Base-by-base conservation (phyloP, 2,329 filamentous ascomycete genomes). In the Conoideocrella luteorostrata region DNA sequence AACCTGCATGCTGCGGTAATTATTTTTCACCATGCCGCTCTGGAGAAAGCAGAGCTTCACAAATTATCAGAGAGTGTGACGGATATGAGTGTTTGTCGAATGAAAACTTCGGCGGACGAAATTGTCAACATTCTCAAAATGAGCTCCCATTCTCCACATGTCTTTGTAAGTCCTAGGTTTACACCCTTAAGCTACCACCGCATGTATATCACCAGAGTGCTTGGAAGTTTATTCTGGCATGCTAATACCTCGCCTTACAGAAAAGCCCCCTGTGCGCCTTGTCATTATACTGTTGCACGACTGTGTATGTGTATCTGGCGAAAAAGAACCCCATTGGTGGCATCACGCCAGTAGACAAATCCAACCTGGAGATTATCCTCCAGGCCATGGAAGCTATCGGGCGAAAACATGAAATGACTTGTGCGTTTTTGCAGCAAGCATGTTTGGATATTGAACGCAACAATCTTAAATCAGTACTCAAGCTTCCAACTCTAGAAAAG, bases 1-100 rank as follows among this genome's bases (percentile, higher is more conserved):
- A 89, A 87, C 56, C 77, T 96, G 3, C 90, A 96, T 56, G 88
- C 89, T 1, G 84, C 87, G 1, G 78, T 86, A 7, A 95, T 96
- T 42, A 94, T 88, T 59, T 71, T 96, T 5, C 90, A 96, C 57
- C 88, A 94, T 62, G 86, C 88, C 1, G 89, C 90, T 2, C 82
- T 93, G 7, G 88, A 90, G 64, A 90, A 86, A 57, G 84, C 84
- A 1, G 84, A 89, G 44, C 83, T 82, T 55, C 74, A 90, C 57
- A 74, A 77, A 2, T 65, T 94, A 42, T 74, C 82, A 0, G 68
- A 74, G 1, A 71, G 74, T 23, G 74, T 93, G 22, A 80, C 81
- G 45, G 77, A 80, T 12, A 77, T 83, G 44, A 90, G 86, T 56
- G 80, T 87, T 52, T 72, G 80, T 22, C 77, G 89, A 41, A 82